Evolutionary conservation across 306 rosid species (phyloP), one percentile per base, ranked within the genome.

Genomic region (Citrullus amarus): DNA sequence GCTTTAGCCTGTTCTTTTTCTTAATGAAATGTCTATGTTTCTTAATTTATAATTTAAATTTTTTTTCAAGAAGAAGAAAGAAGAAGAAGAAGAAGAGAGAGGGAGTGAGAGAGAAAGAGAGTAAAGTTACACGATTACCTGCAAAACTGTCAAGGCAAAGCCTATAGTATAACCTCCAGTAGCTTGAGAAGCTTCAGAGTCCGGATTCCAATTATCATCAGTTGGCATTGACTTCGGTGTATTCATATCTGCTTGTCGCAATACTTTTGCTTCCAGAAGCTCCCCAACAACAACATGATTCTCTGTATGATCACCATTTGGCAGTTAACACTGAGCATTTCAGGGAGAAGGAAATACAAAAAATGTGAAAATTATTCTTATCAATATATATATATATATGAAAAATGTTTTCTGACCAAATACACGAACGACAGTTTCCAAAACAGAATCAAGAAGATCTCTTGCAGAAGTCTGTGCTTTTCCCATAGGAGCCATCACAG

Each of bases 161-260:
- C 98, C 93, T 78, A 96, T 85, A 73, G 87, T 96, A 86, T 96
- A 96, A 82, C 99, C 99, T 86, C 99, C 99, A 30, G 96, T 91
- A 68, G 82, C 92, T 86, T 92, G 99, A 82, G 97, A 88, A 72
- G 88, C 85, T 88, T 92, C 99, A 79, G 97, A 88, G 79, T 96
- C 99, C 13, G 89, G 87, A 82, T 91, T 95, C 93, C 89, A 85
- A 53, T 79, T 93, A 79, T 78, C 79, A 79, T 92, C 99, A 32
- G 82, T 75, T 58, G 93, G 86, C 76, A 90, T 62, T 76, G 99
- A 92, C 84, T 85, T 91, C 70, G 99, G 88, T 8, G 91, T 88
- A 84, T 87, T 92, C 85, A 87, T 79, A 78, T 92, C 98, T 74
- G n/a, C 79, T 61, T 85, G 93, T 79, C 85, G 91, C 79, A 80